Base-by-base conservation (phyloP, 2,329 filamentous ascomycete species). In the Alternaria brassicae region DNA sequence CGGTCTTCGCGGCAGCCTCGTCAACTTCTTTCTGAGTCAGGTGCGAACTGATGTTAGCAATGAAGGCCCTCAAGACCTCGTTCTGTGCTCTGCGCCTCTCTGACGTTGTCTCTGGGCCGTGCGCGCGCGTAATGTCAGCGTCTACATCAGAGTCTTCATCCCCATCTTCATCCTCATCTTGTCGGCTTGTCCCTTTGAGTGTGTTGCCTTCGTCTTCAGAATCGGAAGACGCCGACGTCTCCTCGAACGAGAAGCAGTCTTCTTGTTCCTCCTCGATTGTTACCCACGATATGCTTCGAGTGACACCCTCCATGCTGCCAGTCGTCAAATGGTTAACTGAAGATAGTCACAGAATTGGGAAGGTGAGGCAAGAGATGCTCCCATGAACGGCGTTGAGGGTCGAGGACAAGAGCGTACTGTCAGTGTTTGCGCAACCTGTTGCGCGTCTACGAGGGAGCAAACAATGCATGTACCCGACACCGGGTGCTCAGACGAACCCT, bases 81-180 rank as follows among this genome's bases (percentile, higher is more conserved):
- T 79, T 79, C 62, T 83, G 81, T 15, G 69, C 75, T 32, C 74
- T 72, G 9, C 78, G 74, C 61, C 75, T 80, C 61, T 82, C 76
- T 9, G 63, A 65, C 6, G 61, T 73, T 6, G 73, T 75, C n/a
- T 52, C 56, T 1, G 74, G 65, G 2, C 55, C 66, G 44, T 73
- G 71, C 4, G 61, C 49, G 15, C 53, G 64, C n/a, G 63, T 21
- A 21, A 56, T 42, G 9, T 75, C 73, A 25, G 51, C 56, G 19
- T 77, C 74, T n/a, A 62, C 44, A 34, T 76, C 72, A 1, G 63
- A 63, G 15, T 72, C 66, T 7, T 66, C 60, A 39, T 72, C 60
- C 12, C 58, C 51, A n/a, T 72, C 66, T 7, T 66, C 60, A 39
- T 72, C 60, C 12, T 60, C 51, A n/a, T 45, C 53, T 23, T 23